These are phyloP conservation scores for Maudiozyma turicensis DNA, from an alignment of 805 yeast species.

Conservation along the genomic window DNA sequence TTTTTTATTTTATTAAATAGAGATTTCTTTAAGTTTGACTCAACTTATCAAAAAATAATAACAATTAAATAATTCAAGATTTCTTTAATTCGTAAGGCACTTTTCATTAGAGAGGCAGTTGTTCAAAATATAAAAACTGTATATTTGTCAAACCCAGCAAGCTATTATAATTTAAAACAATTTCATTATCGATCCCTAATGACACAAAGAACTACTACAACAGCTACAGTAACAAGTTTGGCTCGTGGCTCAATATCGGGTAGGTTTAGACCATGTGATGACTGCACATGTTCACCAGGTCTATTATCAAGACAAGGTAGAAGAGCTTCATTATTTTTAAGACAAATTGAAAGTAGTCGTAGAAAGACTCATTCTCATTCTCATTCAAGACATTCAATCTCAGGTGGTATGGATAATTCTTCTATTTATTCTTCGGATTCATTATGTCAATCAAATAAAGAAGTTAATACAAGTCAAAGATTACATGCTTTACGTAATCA, in stretches of 20 bases:
- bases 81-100: too few relatives aligned
- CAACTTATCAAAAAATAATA: too few relatives aligned
- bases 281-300: conserved; percentile 83
- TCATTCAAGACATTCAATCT: background rate
- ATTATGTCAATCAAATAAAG: conserved; percentile 30
- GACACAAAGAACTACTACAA: conserved; percentile 1
- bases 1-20: too few relatives aligned
- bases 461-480: conserved; percentile 50
- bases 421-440: conserved; percentile 33
- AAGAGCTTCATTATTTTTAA: conserved; percentile 40
- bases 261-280: conserved; percentile 43
- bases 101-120: too few relatives aligned
- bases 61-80: too few relatives aligned
- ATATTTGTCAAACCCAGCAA: too few relatives aligned
- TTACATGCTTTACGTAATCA: conserved; percentile 48
- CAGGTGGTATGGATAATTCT: conserved; percentile 13
- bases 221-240: background rate
- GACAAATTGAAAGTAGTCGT: conserved; percentile 24
- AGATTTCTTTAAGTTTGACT: too few relatives aligned
- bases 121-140: too few relatives aligned
- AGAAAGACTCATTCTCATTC: conserved; percentile 13
- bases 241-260: background rate
- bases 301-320: conserved; percentile 58
- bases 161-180: background rate
- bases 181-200: background rate